Evolutionary conservation across 495 filamentous ascomycete genomes (phyloP).

Genomic region (Pseudomonodictys pantanalensis): DNA sequence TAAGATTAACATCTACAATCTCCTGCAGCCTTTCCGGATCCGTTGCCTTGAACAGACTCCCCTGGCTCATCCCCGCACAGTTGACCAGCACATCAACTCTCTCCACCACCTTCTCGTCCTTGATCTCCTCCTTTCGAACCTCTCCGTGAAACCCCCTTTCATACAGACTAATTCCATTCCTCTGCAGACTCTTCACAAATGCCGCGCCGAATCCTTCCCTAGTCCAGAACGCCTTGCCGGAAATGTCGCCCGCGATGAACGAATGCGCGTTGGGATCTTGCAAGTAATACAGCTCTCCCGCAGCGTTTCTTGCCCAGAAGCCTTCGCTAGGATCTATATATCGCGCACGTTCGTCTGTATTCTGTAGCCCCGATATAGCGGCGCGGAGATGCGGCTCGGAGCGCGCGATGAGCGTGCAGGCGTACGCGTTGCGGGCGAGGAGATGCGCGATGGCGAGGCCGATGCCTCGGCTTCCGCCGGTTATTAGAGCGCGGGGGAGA

Average conservation of each 20-base stretch:
- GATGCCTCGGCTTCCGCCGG: constrained; percentile 63
- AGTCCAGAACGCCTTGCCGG: constrained; percentile 16
- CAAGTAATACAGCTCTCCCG: no score
- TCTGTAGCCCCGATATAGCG: constrained; percentile 29
- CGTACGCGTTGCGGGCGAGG: constrained; percentile 54
- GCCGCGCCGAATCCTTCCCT: no score
- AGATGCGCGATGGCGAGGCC: constrained; percentile 64
- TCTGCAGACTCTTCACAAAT: no score
- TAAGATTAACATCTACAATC: constrained; percentile 66
- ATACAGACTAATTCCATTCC: no score
- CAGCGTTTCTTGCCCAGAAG: no score
- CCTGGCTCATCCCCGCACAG: constrained; percentile 67
- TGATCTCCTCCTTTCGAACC: constrained; percentile 3
- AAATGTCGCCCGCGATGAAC: constrained; percentile 26
- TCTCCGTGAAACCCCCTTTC: no score
- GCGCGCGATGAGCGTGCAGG: constrained; percentile 20
- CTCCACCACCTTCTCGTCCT: constrained; percentile 22
- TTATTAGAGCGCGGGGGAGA: constrained; percentile 57
- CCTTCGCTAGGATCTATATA: no score
- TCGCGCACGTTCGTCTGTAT: no score
- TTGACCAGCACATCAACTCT: constrained; percentile 65
- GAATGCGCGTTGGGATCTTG: neutral
- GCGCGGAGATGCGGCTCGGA: constrained; percentile 41
- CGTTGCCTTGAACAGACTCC: constrained; percentile 54
- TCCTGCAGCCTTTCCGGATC: constrained; percentile 43